Conservation (phyloP, 257 asterid genomes). For the Nicotiana sylvestris region DNA sequence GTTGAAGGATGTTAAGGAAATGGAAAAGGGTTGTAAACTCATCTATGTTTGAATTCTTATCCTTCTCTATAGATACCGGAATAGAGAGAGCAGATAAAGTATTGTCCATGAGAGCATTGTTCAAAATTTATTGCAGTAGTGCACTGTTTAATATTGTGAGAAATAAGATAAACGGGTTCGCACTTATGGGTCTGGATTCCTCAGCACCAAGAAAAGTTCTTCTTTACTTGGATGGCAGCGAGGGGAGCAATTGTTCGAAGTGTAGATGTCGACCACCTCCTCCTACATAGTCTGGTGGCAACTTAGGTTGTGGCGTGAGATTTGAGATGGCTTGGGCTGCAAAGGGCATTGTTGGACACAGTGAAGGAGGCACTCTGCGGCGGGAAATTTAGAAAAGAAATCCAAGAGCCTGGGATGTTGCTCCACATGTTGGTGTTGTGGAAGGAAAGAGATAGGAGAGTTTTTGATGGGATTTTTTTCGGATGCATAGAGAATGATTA, state of each 20-base stretch:
- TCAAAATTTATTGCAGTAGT: too few relatives aligned
- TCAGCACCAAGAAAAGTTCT: not conserved
- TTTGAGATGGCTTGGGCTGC: not conserved
- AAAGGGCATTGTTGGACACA: not conserved
- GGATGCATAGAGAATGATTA: not conserved
- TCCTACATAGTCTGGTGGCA: not conserved
- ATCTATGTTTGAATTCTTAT: too few relatives aligned
- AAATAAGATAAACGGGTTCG: too few relatives aligned
- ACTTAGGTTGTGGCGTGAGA: not conserved
- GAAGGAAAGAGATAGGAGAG: not conserved
- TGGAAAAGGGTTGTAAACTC: too few relatives aligned
- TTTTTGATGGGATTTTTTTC: not conserved
- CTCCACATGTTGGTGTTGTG: not conserved
- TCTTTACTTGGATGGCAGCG: not conserved
- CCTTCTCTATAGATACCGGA: too few relatives aligned
- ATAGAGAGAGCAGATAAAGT: too few relatives aligned
- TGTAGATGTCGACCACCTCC: not conserved
- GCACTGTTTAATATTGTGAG: too few relatives aligned
- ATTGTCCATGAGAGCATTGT: too few relatives aligned
- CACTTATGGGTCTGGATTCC: not conserved
- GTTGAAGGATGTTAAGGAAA: too few relatives aligned
- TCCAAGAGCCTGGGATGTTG: not conserved
- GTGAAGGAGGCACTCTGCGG: slow-evolving; percentile 4
- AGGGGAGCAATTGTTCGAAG: not conserved
- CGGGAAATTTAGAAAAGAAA: not conserved